Percentiles rank a stretch among this genome's conserved stretches.
Evolutionary conservation across 2,329 filamentous ascomycete species (phyloP).

Genomic region (Sporothrix sp.): DNA sequence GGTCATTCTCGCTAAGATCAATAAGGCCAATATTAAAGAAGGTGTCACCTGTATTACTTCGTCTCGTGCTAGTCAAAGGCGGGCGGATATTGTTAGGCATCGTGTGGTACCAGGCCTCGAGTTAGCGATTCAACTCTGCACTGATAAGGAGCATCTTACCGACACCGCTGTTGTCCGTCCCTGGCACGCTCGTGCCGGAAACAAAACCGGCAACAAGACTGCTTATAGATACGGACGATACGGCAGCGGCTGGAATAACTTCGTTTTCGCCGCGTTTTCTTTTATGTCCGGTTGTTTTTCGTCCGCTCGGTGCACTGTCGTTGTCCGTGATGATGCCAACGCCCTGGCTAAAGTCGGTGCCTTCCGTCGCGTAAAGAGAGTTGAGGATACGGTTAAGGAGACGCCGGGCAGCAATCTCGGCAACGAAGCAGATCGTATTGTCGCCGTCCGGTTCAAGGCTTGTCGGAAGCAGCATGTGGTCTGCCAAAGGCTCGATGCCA

Average conservation of each 20-base stretch:
- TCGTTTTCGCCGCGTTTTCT: conserved; percentile 1
- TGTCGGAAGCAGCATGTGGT: conserved; percentile 28
- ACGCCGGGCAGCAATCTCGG: conserved; percentile 33
- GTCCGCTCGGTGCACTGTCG: conserved; percentile 5
- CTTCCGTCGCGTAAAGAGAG: conserved; percentile 29
- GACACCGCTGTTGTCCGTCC: too few relatives aligned
- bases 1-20: too few relatives aligned
- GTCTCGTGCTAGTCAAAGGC: too few relatives aligned
- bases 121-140: too few relatives aligned
- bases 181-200: too few relatives aligned
- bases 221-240: too few relatives aligned
- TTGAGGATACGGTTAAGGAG: conserved; percentile 34
- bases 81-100: too few relatives aligned
- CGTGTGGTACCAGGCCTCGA: too few relatives aligned
- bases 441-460: conserved; percentile 24
- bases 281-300: conserved; percentile 3
- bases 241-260: too few relatives aligned
- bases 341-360: conserved; percentile 20
- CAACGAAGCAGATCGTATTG: conserved; percentile 30
- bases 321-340: not conserved
- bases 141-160: too few relatives aligned
- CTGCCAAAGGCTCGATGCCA: conserved; percentile 29
- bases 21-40: too few relatives aligned
- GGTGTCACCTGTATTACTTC: too few relatives aligned
- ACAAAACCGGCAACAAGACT: not conserved